Evolutionary conservation across 345 rosid species (phyloP).

Genomic region (Eucalyptus marginata): DNA sequence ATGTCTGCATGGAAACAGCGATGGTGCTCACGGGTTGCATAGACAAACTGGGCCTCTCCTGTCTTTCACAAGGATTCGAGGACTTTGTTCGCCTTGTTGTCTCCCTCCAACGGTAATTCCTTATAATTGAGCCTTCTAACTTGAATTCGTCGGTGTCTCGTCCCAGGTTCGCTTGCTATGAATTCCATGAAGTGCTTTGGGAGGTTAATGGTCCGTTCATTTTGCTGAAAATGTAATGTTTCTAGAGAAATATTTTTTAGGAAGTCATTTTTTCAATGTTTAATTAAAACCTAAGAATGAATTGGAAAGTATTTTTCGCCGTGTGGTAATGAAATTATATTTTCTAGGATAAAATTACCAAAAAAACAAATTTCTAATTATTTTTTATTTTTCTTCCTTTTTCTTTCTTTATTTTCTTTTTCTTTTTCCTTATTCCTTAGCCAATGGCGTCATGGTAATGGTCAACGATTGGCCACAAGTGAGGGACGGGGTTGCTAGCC

Average conservation of each 20-base stretch:
- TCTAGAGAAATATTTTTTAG: fast-evolving
- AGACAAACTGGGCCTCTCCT: not conserved
- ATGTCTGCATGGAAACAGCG: not conserved
- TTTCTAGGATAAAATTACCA: fast-evolving
- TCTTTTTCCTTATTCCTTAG: fast-evolving
- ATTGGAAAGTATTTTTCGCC: fast-evolving
- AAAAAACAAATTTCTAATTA: too few relatives aligned
- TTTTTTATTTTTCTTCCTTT: too few relatives aligned
- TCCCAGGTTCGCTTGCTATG: not conserved
- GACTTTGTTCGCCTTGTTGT: not conserved
- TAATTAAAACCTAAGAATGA: too few relatives aligned
- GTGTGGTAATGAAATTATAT: not conserved
- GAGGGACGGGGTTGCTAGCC: fast-evolving
- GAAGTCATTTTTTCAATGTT: too few relatives aligned
- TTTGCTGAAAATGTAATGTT: too few relatives aligned
- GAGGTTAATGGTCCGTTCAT: not conserved
- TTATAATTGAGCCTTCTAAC: not conserved
- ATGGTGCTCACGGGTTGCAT: not conserved
- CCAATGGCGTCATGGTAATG: fast-evolving
- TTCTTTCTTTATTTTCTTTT: too few relatives aligned
- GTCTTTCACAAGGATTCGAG: not conserved
- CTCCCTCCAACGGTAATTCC: not conserved
- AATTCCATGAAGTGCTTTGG: not conserved
- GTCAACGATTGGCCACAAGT: fast-evolving
- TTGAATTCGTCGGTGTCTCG: not conserved